Evolutionary conservation across 345 rosid species (phyloP).

Genomic region (Passiflora organensis): DNA sequence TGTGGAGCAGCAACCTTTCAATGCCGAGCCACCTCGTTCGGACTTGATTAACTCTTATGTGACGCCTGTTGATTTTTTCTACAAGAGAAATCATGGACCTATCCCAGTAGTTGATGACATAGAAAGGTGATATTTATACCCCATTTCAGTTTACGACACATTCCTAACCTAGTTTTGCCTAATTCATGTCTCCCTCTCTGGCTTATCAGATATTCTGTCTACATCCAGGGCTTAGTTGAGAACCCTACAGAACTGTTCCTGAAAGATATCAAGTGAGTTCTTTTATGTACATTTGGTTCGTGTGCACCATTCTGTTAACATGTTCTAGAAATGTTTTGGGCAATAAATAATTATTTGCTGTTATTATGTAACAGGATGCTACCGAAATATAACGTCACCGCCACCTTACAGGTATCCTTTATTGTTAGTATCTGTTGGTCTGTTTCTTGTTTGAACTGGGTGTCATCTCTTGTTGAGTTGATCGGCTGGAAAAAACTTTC

Average conservation of each 20-base stretch:
- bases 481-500: not conserved
- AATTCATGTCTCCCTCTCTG: not conserved
- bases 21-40: conserved; percentile 85
- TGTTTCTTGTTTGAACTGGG: not conserved
- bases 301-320: not conserved
- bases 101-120: conserved; percentile 78
- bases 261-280: conserved; percentile 66
- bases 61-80: conserved; percentile 83
- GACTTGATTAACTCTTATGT: conserved; percentile 63
- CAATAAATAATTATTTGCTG: conserved; percentile 1
- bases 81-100: conserved; percentile 94
- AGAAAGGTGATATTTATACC: conserved; percentile 36
- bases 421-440: not conserved
- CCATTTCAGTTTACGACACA: not conserved
- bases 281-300: conserved; percentile 1
- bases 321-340: conserved; percentile 4
- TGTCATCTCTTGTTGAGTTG: not conserved
- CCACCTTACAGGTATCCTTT: conserved; percentile 67
- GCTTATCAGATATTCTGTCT: conserved; percentile 50
- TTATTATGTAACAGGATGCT: conserved; percentile 48
- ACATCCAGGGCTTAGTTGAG: conserved; percentile 45
- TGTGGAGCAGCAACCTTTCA: conserved; percentile 72
- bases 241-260: conserved; percentile 50
- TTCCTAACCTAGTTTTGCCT: too few species aligned
- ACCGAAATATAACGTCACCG: conserved; percentile 68